phyloP scores from a whole-genome alignment of 1,284 basidiomycete genomes.

The Microbotryum saponariae region DNA sequence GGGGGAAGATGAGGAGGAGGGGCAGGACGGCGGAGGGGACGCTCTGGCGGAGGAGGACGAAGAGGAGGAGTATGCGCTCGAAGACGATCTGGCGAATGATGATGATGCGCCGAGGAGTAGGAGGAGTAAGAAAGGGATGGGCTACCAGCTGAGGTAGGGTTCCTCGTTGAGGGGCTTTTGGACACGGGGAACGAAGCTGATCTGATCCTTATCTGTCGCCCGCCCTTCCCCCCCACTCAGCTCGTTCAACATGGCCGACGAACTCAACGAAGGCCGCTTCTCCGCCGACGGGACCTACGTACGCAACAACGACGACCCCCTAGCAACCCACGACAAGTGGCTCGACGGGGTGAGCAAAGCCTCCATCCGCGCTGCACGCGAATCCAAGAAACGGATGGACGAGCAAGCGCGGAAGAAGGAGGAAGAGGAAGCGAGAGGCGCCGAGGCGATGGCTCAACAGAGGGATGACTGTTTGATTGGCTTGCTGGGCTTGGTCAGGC shows the following conservation, averaged over 20 bases:
- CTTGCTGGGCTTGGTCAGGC: slow-evolving; percentile 66
- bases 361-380: slow-evolving; percentile 73
- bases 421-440: slow-evolving; percentile 52
- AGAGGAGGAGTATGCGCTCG: slow-evolving; percentile 59
- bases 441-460: slow-evolving; percentile 31
- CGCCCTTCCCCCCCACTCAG: slow-evolving; percentile 1
- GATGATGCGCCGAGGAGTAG: slow-evolving; percentile 36
- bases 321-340: slow-evolving; percentile 90
- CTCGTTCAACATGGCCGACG: slow-evolving; percentile 93
- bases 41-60: slow-evolving; percentile 48
- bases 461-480: slow-evolving; percentile 53
- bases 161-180: neutral
- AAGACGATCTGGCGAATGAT: slow-evolving; percentile 46
- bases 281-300: slow-evolving; percentile 66
- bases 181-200: too few species aligned
- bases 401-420: slow-evolving; percentile 60
- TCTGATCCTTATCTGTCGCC: neutral
- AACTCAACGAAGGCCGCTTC: slow-evolving; percentile 96
- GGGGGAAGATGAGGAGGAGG: slow-evolving; percentile 30
- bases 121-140: slow-evolving; percentile 76
- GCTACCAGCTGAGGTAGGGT: slow-evolving; percentile 60
- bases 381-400: slow-evolving; percentile 52
- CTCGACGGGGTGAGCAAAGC: slow-evolving; percentile 80
- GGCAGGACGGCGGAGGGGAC: slow-evolving; percentile 3
- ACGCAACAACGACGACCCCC: slow-evolving; percentile 66